Percentiles rank a stretch among this genome's conserved stretches.
Conservation (phyloP, 1,139 yeast species). For the Arxiozyma slooffiae region DNA sequence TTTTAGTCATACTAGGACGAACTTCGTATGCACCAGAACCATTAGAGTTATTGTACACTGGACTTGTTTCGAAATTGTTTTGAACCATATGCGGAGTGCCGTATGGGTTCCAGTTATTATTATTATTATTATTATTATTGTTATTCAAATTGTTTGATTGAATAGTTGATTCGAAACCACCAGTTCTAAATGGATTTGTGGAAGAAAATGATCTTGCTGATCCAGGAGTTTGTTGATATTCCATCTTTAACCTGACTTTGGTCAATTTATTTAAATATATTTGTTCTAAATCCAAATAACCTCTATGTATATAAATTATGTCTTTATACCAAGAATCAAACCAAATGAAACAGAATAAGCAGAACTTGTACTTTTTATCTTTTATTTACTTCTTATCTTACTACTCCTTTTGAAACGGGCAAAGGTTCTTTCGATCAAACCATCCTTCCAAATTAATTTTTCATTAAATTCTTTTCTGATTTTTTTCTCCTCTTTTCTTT, state of each 20-base stretch:
- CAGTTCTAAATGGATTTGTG: conserved; percentile 48
- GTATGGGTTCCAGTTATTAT: neutral
- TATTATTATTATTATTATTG: neutral
- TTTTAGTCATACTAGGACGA: conserved; percentile 6
- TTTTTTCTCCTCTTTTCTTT: neutral
- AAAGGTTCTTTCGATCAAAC: no score
- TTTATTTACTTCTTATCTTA: no score
- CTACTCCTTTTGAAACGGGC: no score
- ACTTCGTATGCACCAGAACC: neutral
- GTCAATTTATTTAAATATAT: no score
- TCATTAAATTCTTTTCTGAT: no score
- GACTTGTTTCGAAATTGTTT: neutral
- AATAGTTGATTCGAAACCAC: neutral
- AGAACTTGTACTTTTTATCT: neutral
- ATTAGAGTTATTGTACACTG: neutral
- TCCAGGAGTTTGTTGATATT: conserved; percentile 10
- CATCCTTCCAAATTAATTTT: no score
- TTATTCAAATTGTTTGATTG: neutral
- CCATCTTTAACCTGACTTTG: neutral
- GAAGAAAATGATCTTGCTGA: conserved; percentile 41
- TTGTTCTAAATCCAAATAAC: neutral
- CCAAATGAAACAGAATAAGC: no score
- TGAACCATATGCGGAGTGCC: neutral
- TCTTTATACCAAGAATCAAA: no score
- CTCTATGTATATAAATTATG: neutral